Evolutionary conservation across 2,329 filamentous ascomycete species (phyloP).

Genomic region (Biscogniauxia mediterranea): DNA sequence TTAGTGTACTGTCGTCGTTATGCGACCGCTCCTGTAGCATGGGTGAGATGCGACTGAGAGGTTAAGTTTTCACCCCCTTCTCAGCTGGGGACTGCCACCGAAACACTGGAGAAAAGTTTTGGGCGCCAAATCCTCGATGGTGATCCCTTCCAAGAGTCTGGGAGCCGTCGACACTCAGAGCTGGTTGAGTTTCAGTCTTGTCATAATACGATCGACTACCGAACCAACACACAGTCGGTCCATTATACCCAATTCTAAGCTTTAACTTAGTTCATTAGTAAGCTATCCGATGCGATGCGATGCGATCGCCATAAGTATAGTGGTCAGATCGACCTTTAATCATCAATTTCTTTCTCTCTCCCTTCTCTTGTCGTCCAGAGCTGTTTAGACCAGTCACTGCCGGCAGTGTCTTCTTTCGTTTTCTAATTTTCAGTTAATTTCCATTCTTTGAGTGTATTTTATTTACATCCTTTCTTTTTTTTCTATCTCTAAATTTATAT

Average conservation of each 20-base stretch:
- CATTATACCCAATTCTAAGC: background rate
- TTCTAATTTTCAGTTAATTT: background rate
- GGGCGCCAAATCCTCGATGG: background rate
- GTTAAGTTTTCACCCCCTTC: background rate
- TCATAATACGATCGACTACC: background rate
- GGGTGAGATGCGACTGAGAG: background rate
- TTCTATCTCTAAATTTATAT: conserved; percentile 6
- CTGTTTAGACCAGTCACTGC: conserved; percentile 16
- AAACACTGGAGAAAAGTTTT: background rate
- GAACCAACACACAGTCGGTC: background rate
- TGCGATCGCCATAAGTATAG: background rate
- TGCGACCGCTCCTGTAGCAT: background rate
- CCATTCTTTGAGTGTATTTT: conserved; percentile 5
- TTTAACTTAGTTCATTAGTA: background rate
- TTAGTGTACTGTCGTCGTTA: background rate
- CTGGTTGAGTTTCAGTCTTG: background rate
- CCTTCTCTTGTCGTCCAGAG: background rate
- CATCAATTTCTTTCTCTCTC: background rate
- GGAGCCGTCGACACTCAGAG: background rate
- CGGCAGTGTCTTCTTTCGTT: conserved; percentile 18
- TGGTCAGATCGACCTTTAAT: background rate
- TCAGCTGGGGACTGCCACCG: background rate
- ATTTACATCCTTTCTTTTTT: conserved; percentile 9
- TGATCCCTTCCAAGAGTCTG: background rate
- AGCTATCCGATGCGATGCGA: background rate